These are phyloP conservation scores for Comarum palustre DNA, from an alignment of 306 rosid genomes.

Conservation along the genomic window DNA sequence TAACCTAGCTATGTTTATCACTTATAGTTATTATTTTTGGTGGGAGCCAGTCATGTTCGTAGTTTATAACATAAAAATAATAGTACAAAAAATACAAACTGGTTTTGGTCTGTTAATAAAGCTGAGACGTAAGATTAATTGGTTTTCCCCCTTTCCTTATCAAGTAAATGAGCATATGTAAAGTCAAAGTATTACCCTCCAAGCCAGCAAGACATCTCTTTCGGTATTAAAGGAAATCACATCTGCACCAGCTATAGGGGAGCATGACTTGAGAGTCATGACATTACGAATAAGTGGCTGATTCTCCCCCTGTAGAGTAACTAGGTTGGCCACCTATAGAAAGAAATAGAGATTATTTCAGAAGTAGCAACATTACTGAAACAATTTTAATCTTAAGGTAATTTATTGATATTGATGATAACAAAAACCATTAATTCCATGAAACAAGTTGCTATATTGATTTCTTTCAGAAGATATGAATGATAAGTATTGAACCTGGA, in stretches of 20 bases:
- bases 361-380: not conserved
- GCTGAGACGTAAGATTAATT: not conserved
- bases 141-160: not conserved
- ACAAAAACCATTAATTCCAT: not conserved
- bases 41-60: not conserved
- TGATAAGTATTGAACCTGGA: slow-evolving; percentile 61
- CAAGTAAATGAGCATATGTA: slow-evolving; percentile 11
- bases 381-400: not conserved
- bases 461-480: slow-evolving; percentile 6
- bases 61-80: not conserved
- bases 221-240: slow-evolving; percentile 88
- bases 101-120: not conserved
- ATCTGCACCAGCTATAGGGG: slow-evolving; percentile 93
- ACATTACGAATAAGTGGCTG: slow-evolving; percentile 79
- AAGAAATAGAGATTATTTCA: slow-evolving; percentile 27
- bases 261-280: slow-evolving; percentile 90
- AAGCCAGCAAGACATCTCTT: slow-evolving; percentile 83
- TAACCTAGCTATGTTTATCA: not conserved
- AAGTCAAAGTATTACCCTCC: slow-evolving; percentile 68
- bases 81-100: not conserved
- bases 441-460: not conserved
- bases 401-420: not conserved
- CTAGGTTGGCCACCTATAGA: slow-evolving; percentile 80
- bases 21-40: not conserved
- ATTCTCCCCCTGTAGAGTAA: slow-evolving; percentile 84